Conservation (phyloP, 176 grass and related monocot genomes). For the Ampelocalamus luodianensis region DNA sequence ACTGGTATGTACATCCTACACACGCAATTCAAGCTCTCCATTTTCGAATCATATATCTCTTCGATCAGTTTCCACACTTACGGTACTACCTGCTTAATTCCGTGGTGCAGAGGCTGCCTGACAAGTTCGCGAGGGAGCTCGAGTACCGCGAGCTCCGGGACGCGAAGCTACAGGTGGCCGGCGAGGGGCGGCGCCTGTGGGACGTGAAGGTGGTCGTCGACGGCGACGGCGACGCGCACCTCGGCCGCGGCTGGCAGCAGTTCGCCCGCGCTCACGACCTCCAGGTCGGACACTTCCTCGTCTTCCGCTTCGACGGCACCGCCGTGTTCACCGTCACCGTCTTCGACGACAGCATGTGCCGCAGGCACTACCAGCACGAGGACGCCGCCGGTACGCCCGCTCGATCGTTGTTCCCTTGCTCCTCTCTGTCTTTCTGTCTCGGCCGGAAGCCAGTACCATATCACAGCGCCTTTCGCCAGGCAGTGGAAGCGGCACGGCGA, state of each 20-base stretch:
- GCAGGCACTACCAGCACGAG: slow-evolving; percentile 23
- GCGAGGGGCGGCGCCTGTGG: slow-evolving; percentile 12
- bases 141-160: slow-evolving; percentile 15
- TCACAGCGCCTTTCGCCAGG: not conserved
- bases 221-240: slow-evolving; percentile 30
- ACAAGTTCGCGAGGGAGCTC: slow-evolving; percentile 26
- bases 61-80: not conserved
- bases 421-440: not conserved
- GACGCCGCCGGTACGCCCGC: not conserved
- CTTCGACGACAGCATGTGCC: slow-evolving; percentile 46
- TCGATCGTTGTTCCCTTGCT: not conserved
- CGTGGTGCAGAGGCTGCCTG: slow-evolving; percentile 41
- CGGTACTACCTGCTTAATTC: not conserved
- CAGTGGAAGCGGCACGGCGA: not conserved
- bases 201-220: slow-evolving; percentile 29
- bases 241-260: slow-evolving; percentile 31
- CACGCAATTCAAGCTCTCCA: not conserved
- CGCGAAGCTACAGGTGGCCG: slow-evolving; percentile 33
- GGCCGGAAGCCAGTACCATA: too few relatives aligned
- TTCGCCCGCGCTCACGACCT: slow-evolving; percentile 44
- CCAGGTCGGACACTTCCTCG: slow-evolving; percentile 14
- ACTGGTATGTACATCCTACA: slow-evolving; percentile 17
- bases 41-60: not conserved
- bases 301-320: slow-evolving; percentile 41
- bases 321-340: slow-evolving; percentile 36